phyloP scores from a whole-genome alignment of 2,329 filamentous ascomycete species.

The Ceratocystis papillata region DNA sequence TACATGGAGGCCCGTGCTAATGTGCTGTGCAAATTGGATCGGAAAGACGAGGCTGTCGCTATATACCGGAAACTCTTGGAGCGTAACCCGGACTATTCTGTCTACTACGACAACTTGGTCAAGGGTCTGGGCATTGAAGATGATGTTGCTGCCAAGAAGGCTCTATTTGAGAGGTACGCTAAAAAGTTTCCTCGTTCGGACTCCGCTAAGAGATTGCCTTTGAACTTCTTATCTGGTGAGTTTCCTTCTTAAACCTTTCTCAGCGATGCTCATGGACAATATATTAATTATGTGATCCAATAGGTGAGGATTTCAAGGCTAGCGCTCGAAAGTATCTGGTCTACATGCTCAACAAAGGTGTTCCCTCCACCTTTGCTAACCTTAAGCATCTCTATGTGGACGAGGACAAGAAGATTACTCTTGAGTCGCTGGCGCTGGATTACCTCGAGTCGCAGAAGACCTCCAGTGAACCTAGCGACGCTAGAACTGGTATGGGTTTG shows the following conservation, averaged over 20 bases:
- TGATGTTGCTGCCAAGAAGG: slow-evolving; percentile 55
- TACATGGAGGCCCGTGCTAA: slow-evolving; percentile 77
- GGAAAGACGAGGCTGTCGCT: slow-evolving; percentile 66
- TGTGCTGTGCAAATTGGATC: slow-evolving; percentile 68
- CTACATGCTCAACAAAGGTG: slow-evolving; percentile 79
- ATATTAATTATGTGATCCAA: slow-evolving; percentile 23
- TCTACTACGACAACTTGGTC: slow-evolving; percentile 72
- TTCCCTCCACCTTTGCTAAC: slow-evolving; percentile 93
- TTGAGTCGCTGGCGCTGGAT: slow-evolving; percentile 65
- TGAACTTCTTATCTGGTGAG: slow-evolving; percentile 73
- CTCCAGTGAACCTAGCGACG: slow-evolving; percentile 49
- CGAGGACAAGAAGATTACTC: slow-evolving; percentile 60
- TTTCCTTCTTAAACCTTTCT: background rate
- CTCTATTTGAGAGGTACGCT: slow-evolving; percentile 66
- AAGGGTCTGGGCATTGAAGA: slow-evolving; percentile 51
- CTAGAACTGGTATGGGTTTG: slow-evolving; percentile 40
- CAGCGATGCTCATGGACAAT: background rate
- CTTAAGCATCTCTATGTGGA: slow-evolving; percentile 86
- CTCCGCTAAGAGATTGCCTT: slow-evolving; percentile 70
- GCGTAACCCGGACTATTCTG: slow-evolving; percentile 76
- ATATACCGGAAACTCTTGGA: slow-evolving; percentile 74
- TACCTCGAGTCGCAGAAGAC: slow-evolving; percentile 51
- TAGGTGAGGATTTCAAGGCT: slow-evolving; percentile 66
- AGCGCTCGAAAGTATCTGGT: slow-evolving; percentile 70
- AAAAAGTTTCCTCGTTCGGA: slow-evolving; percentile 73